Evolutionary conservation across 2,329 filamentous ascomycete species (phyloP), one percentile per base, ranked within the genome.

Genomic region (Alternaria triticimaculans): DNA sequence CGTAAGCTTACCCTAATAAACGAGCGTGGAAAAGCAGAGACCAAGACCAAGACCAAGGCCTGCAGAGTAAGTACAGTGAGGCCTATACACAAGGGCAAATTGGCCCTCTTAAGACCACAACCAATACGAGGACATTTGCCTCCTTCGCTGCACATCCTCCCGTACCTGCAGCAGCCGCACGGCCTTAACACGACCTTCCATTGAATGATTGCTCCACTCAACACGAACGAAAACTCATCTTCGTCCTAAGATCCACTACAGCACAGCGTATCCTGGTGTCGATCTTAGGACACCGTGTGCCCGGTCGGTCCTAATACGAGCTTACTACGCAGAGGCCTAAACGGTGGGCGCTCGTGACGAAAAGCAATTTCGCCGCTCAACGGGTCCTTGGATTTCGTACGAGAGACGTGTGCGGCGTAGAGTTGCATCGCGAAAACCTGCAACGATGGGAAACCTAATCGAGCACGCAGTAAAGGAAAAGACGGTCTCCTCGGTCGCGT

Each of bases 101-200:
- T 2, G 7, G 1, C n/a, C 21, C 28, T 58, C 55, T 60, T 55
- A 61, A 55, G 37, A 55, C 41, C 18, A 51, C 26, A 11, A 25
- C 49, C 45, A 53, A 62, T 63, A 62, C 43, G 48, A 55, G 30
- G 14, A 14, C 26, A 26, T 33, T 43, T 14, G 55, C 43, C 30
- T 53, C 49, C 57, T 33, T 41, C 33, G 25, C 45, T 30, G 55
- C 48, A 45, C 28, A 14, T 23, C 23, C 43, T 33, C 41, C 45
- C 53, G 66, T 61, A 62, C 61, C 64, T 68, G 62, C 59, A 59
- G 61, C 60, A 50, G 44, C 46, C 50, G 33, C 49, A 55, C 26
- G 44, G 33, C 56, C 46, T 45, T 15, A 1, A 20, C 28, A 30
- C 28, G 25, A 63, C 57, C 46, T 26, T 20, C 23, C 28, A 18